Conservation (phyloP, 441 rosid genomes). For the Populus hybrid region DNA sequence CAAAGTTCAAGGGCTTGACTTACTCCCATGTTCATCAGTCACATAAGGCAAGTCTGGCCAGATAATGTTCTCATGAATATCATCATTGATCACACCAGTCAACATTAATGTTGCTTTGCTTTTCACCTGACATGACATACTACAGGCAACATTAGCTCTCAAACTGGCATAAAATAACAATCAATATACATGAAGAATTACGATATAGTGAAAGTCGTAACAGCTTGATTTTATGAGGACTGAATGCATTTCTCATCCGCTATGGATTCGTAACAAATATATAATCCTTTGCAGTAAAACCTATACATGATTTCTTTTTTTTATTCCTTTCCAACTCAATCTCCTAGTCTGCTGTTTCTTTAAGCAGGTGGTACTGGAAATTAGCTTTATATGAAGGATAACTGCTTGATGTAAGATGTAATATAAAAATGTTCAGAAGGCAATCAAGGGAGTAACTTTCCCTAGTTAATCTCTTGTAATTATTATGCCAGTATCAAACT, state of each 20-base stretch:
- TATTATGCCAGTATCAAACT: neutral
- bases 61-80: conserved; percentile 70
- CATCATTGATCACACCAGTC: conserved; percentile 54
- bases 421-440: neutral
- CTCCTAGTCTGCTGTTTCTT: neutral
- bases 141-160: conserved; percentile 53
- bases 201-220: neutral
- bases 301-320: neutral
- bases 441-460: neutral
- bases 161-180: conserved; percentile 15
- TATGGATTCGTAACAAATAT: neutral
- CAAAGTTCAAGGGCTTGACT: conserved; percentile 21
- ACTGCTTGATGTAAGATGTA: no score
- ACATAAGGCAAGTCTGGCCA: conserved; percentile 88
- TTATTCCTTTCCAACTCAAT: neutral
- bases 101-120: conserved; percentile 76
- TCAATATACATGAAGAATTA: neutral
- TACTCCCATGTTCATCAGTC: conserved; percentile 90
- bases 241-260: neutral
- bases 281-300: neutral
- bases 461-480: neutral
- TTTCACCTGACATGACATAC: conserved; percentile 78
- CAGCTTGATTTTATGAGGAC: neutral
- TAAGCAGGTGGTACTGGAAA: no score
- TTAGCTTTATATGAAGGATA: no score